phyloP scores from a whole-genome alignment of 164 flowering plant species.

The Malania oleifera region DNA sequence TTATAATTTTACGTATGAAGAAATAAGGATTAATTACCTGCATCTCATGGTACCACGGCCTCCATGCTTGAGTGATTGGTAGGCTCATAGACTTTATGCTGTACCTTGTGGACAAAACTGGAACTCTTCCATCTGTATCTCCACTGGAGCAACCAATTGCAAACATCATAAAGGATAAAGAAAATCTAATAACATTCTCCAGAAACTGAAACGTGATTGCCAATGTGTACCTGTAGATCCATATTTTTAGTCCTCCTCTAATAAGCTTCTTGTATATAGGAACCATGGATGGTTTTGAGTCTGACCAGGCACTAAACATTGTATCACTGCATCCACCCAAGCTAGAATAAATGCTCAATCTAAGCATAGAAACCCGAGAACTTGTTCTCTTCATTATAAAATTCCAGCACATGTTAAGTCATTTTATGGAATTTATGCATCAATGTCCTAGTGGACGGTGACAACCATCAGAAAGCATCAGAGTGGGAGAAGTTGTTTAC shows the following conservation, averaged over 20 bases:
- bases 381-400: not conserved
- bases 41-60: conserved; percentile 86
- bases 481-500: conserved; percentile 31
- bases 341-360: not conserved
- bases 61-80: conserved; percentile 65
- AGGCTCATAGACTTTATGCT: conserved; percentile 61
- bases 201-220: not conserved
- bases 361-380: not conserved
- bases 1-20: no score
- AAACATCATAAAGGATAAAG: not conserved
- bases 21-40: conserved; percentile 42
- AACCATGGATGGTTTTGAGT: conserved; percentile 64
- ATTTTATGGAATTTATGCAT: not conserved
- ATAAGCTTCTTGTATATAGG: conserved; percentile 88
- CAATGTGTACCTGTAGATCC: conserved; percentile 85
- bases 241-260: conserved; percentile 73
- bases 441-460: not conserved
- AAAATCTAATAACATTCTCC: not conserved
- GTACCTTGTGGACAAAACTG: conserved; percentile 82
- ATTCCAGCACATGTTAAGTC: not conserved
- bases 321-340: conserved; percentile 41
- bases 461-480: not conserved
- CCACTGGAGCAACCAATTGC: conserved; percentile 49
- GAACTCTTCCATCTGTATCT: conserved; percentile 97
- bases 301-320: conserved; percentile 50